These are phyloP conservation scores for Aspergillus leporis DNA, from an alignment of 495 filamentous ascomycete species.

Conservation along the genomic window DNA sequence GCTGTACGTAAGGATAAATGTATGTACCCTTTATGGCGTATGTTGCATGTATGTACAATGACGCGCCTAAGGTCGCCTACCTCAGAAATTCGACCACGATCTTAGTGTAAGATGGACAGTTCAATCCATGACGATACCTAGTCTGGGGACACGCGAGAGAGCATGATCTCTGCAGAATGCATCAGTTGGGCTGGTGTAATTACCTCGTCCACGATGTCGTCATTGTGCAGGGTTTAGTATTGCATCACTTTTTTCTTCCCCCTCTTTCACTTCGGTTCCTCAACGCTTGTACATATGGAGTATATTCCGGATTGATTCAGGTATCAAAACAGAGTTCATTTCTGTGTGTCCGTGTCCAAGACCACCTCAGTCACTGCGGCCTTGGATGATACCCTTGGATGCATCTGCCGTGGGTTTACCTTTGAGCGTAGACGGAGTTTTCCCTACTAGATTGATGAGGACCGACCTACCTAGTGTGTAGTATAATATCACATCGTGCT, in stretches of 20 bases:
- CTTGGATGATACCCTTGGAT: not conserved
- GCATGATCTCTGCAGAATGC: slow-evolving; percentile 20
- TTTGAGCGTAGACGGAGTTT: not conserved
- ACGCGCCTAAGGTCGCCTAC: slow-evolving; percentile 3
- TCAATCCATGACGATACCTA: not conserved
- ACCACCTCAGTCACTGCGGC: not conserved
- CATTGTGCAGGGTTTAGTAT: slow-evolving; percentile 23
- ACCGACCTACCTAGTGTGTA: not conserved
- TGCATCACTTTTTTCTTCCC: not conserved
- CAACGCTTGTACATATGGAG: slow-evolving; percentile 5
- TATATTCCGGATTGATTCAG: not conserved
- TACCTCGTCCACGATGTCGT: slow-evolving; percentile 23
- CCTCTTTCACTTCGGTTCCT: not conserved
- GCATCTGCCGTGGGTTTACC: not conserved
- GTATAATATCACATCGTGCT: slow-evolving; percentile 1
- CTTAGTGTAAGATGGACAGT: not conserved
- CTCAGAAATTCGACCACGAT: not conserved
- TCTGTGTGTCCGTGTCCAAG: not conserved
- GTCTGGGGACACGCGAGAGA: slow-evolving; percentile 12
- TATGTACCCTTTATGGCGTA: not conserved
- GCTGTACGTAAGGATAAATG: not conserved
- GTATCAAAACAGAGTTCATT: not conserved
- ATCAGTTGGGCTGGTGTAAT: slow-evolving; percentile 4
- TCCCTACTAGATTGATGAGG: not conserved
- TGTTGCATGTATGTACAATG: slow-evolving; percentile 1